Percentiles rank a stretch among this genome's conserved stretches.
Conservation (phyloP, 805 yeast genomes). For the Starmerella asiatica region DNA sequence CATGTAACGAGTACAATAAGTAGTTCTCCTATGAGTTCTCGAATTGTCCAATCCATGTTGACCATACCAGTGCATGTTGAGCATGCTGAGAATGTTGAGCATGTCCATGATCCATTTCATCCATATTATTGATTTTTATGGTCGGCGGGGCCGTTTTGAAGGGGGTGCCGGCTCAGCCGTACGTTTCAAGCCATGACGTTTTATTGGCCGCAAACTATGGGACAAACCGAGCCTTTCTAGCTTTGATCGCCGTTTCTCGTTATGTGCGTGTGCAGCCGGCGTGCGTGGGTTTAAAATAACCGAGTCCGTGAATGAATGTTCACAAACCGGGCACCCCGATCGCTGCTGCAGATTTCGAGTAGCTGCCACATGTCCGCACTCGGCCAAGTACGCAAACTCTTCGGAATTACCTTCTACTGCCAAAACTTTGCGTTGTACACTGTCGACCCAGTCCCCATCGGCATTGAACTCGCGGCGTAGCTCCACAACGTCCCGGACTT, state of each 20-base stretch:
- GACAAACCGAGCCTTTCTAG: slow-evolving; percentile 25
- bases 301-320: slow-evolving; percentile 12
- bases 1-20: no score
- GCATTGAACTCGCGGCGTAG: slow-evolving; percentile 25
- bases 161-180: no score
- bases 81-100: no score
- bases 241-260: slow-evolving; percentile 21
- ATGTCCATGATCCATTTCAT: no score
- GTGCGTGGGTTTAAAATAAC: slow-evolving; percentile 33
- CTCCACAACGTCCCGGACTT: slow-evolving; percentile 35
- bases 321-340: slow-evolving; percentile 29
- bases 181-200: slow-evolving; percentile 2
- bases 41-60: no score
- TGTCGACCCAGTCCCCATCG: slow-evolving; percentile 28
- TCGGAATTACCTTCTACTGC: slow-evolving; percentile 26
- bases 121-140: no score
- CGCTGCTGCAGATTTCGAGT: slow-evolving; percentile 15
- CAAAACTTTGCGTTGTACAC: slow-evolving; percentile 29
- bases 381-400: slow-evolving; percentile 34
- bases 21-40: no score
- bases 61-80: no score
- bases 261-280: slow-evolving; percentile 13
- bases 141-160: no score
- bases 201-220: slow-evolving; percentile 27
- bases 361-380: slow-evolving; percentile 26